Conservation (phyloP, 1,284 basidiomycete species). For the Apiotrichum brassicae region DNA sequence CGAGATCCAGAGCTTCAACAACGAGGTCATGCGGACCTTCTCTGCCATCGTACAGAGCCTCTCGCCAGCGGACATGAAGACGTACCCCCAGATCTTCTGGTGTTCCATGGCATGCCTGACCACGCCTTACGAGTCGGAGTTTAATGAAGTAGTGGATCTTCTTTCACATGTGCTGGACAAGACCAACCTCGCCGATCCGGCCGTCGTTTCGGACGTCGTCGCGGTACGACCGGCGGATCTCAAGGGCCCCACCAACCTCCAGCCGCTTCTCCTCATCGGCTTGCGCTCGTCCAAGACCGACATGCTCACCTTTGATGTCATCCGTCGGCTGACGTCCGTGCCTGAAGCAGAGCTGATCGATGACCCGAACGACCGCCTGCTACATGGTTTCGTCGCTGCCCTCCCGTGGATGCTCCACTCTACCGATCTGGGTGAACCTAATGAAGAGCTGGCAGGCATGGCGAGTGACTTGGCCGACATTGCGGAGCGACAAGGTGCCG, state of each 20-base stretch:
- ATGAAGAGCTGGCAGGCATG: constrained; percentile 61
- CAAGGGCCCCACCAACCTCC: constrained; percentile 61
- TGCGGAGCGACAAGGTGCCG: constrained; percentile 64
- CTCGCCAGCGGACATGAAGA: constrained; percentile 56
- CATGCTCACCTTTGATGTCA: constrained; percentile 60
- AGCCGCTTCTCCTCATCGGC: constrained; percentile 70
- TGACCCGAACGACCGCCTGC: constrained; percentile 61
- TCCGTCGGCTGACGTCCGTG: constrained; percentile 61
- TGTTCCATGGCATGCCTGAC: constrained; percentile 71
- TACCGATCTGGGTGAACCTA: constrained; percentile 61
- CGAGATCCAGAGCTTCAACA: constrained; percentile 73
- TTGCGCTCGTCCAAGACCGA: constrained; percentile 72
- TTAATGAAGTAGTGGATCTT: constrained; percentile 61
- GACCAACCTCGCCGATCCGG: constrained; percentile 65
- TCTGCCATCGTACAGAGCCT: constrained; percentile 59
- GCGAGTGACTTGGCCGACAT: constrained; percentile 67
- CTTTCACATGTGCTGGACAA: constrained; percentile 64
- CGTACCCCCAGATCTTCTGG: constrained; percentile 81
- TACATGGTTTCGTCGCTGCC: constrained; percentile 73
- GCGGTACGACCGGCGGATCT: constrained; percentile 67
- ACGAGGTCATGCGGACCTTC: constrained; percentile 75
- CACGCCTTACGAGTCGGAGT: constrained; percentile 78
- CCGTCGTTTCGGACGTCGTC: constrained; percentile 58
- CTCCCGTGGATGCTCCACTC: constrained; percentile 86
- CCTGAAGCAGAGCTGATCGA: constrained; percentile 66